Evolutionary conservation across 352 stramenopile species (phyloP).

Genomic region (Phytophthora ramorum): DNA sequence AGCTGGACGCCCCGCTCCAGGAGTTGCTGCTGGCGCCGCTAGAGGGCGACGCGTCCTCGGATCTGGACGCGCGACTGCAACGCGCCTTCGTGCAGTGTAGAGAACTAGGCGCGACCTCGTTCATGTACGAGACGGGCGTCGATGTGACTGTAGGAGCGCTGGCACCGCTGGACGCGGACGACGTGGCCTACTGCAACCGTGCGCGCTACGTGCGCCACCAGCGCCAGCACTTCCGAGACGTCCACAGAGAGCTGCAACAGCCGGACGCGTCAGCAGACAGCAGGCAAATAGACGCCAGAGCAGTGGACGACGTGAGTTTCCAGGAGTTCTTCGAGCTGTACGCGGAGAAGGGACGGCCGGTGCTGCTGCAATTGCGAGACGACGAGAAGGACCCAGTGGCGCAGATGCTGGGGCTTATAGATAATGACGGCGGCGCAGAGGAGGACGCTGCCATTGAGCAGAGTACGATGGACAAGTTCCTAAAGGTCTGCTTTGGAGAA

Average conservation of each 20-base stretch:
- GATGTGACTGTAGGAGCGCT: conserved; percentile 8
- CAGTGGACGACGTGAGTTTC: conserved; percentile 41
- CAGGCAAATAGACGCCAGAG: conserved; percentile 24
- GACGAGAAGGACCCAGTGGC: conserved; percentile 14
- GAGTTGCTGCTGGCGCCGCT: conserved; percentile 38
- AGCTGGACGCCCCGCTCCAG: conserved; percentile 35
- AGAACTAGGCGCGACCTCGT: conserved; percentile 31
- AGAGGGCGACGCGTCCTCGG: conserved; percentile 2
- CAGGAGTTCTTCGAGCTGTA: conserved; percentile 76
- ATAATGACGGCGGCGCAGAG: conserved; percentile 2
- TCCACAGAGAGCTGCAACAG: conserved; percentile 28
- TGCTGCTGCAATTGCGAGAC: conserved; percentile 39
- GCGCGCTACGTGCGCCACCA: conserved; percentile 62
- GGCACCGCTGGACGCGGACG: conserved; percentile 11
- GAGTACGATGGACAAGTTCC: conserved; percentile 9
- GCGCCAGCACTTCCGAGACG: conserved; percentile 41
- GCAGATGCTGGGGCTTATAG: conserved; percentile 24
- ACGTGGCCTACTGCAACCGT: conserved; percentile 48
- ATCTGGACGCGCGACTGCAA: conserved; percentile 45
- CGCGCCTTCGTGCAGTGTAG: conserved; percentile 40
- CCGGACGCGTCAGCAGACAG: neutral
- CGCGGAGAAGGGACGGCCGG: conserved; percentile 38
- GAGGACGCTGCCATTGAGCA: neutral
- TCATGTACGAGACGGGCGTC: conserved; percentile 19
- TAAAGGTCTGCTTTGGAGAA: conserved; percentile 32